These are phyloP conservation scores for Piromyces finnis DNA, from an alignment of 192 early-diverging fungal species.

Conservation along the genomic window DNA sequence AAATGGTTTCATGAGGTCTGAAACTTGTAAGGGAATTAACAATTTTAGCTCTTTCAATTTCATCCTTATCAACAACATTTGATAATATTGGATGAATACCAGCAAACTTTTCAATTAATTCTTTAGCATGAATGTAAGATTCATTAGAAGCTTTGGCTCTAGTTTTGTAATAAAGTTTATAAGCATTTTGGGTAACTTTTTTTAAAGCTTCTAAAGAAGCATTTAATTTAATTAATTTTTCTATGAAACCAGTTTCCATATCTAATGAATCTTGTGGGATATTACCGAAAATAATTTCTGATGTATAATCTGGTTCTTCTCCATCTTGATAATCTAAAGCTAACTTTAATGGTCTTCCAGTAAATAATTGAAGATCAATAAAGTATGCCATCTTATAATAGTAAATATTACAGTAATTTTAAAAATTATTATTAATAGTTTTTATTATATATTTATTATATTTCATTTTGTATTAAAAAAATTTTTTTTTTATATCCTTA, in stretches of 20 bases:
- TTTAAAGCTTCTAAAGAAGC: slow-evolving; percentile 43
- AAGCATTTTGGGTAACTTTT: slow-evolving; percentile 58
- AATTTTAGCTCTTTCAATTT: slow-evolving; percentile 47
- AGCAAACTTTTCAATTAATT: slow-evolving; percentile 40
- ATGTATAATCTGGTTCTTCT: slow-evolving; percentile 44
- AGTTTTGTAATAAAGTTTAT: slow-evolving; percentile 72
- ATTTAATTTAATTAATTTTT: slow-evolving; percentile 33
- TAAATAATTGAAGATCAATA: slow-evolving; percentile 83
- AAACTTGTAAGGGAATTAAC: slow-evolving; percentile 60
- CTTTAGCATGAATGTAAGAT: slow-evolving; percentile 74
- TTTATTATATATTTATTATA: no score
- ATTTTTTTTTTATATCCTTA: not conserved
- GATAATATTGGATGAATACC: slow-evolving; percentile 64
- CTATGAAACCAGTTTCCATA: slow-evolving; percentile 57
- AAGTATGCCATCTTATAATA: slow-evolving; percentile 66
- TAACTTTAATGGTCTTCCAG: slow-evolving; percentile 52
- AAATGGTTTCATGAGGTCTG: slow-evolving; percentile 78
- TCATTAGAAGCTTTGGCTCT: slow-evolving; percentile 62
- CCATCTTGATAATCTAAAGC: slow-evolving; percentile 8
- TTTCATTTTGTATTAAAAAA: not conserved
- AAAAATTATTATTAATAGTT: no score
- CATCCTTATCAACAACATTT: slow-evolving; percentile 17
- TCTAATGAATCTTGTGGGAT: slow-evolving; percentile 51
- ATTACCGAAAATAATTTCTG: slow-evolving; percentile 60
- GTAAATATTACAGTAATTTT: no score